These are phyloP conservation scores for Nematocida ausubeli DNA, from an alignment of 371 early-diverging fungal genomes.

Conservation along the genomic window DNA sequence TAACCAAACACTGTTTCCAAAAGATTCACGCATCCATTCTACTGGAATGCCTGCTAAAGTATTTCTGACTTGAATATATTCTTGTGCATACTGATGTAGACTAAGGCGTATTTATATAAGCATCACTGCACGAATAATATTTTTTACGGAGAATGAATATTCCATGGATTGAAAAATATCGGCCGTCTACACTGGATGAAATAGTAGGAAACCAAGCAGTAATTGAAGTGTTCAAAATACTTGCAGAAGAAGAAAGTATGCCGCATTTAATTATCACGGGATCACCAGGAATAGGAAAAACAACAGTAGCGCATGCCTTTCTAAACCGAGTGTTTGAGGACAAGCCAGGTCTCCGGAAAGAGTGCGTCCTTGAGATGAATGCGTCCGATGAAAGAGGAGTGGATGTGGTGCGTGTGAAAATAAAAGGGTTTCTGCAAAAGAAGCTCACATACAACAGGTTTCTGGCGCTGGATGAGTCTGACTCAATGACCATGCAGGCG, in stretches of 20 bases:
- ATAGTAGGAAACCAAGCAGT: constrained; percentile 90
- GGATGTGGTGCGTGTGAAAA: constrained; percentile 87
- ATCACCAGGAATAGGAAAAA: constrained; percentile 96
- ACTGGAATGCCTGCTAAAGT: no score
- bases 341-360: constrained; percentile 82
- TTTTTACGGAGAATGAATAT: constrained; percentile 19
- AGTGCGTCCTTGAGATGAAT: constrained; percentile 87
- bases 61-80: no score
- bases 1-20: no score
- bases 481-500: constrained; percentile 69
- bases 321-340: constrained; percentile 77
- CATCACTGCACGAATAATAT: no score
- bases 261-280: constrained; percentile 91
- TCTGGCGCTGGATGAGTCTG: constrained; percentile 92
- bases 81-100: no score
- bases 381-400: constrained; percentile 98
- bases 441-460: constrained; percentile 77
- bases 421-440: constrained; percentile 93
- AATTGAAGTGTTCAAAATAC: constrained; percentile 76
- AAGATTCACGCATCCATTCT: no score
- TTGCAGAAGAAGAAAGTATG: constrained; percentile 82
- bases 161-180: constrained; percentile 81
- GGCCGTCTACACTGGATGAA: constrained; percentile 78
- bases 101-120: no score
- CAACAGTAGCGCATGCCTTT: constrained; percentile 84